These are phyloP conservation scores for Leonotis leonurus DNA, from an alignment of 257 asterid genomes.

Conservation along the genomic window DNA sequence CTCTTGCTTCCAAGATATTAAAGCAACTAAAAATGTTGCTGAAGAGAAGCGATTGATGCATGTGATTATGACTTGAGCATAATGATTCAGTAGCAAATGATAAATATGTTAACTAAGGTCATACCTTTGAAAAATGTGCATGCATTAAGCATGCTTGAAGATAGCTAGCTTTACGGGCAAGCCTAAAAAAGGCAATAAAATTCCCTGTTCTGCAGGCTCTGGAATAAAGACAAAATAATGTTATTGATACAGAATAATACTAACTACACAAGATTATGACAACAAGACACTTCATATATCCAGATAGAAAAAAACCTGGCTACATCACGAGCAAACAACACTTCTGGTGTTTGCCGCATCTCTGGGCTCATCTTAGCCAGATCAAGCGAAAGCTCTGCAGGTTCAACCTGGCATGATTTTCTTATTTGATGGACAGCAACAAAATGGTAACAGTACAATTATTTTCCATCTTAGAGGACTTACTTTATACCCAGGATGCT, in stretches of 20 bases:
- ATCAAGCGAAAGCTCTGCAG: constrained; percentile 99
- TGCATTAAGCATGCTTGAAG: constrained; percentile 98
- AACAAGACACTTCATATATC: constrained; percentile 2
- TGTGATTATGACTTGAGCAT: constrained; percentile 1
- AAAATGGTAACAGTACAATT: constrained; percentile 21
- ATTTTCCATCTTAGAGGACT: constrained; percentile 35
- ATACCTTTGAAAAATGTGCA: constrained; percentile 97
- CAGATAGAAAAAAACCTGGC: constrained; percentile 59
- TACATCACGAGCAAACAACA: constrained; percentile 90
- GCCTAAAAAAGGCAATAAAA: constrained; percentile 92
- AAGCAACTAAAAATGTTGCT: background rate
- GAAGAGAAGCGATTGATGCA: constrained; percentile 1
- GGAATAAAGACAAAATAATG: constrained; percentile 23
- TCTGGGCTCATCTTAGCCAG: constrained; percentile 95
- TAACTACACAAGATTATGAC: background rate
- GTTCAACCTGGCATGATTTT: constrained; percentile 89
- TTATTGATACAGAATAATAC: constrained; percentile 9
- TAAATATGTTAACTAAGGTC: constrained; percentile 12
- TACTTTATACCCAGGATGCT: constrained; percentile 98
- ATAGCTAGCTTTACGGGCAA: constrained; percentile 82
- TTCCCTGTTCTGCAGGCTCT: constrained; percentile 97
- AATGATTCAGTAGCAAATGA: background rate
- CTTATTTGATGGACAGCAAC: constrained; percentile 37
- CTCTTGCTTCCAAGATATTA: background rate
- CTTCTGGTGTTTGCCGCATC: constrained; percentile 83